These are phyloP conservation scores for Colletotrichum sp. DNA, from an alignment of 2,329 filamentous ascomycete genomes.

Conservation along the genomic window DNA sequence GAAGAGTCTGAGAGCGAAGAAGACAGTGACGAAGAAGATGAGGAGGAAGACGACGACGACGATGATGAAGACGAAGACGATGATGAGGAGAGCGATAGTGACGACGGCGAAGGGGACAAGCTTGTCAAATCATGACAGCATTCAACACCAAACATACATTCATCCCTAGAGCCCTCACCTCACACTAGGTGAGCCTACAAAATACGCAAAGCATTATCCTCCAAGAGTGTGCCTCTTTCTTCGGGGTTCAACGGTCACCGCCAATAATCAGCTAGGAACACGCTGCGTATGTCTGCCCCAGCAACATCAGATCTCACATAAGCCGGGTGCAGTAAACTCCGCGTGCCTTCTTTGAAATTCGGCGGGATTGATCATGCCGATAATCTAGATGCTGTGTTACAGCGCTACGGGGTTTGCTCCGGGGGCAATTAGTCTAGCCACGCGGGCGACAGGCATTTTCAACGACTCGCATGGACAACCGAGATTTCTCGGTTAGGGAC, in stretches of 20 bases:
- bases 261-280: background rate
- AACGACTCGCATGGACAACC: background rate
- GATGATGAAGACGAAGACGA: constrained; percentile 51
- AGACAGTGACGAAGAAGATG: constrained; percentile 55
- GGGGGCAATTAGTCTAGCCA: background rate
- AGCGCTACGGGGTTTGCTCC: background rate
- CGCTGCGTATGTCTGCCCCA: background rate
- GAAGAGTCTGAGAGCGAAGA: constrained; percentile 55
- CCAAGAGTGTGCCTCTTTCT: background rate
- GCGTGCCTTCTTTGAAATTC: background rate
- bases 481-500: background rate
- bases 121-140: constrained; percentile 41
- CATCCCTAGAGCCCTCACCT: background rate
- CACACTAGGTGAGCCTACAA: background rate
- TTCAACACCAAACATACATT: too few relatives aligned
- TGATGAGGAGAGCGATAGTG: constrained; percentile 39
- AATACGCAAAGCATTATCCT: background rate
- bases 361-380: background rate
- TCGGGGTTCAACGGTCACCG: background rate
- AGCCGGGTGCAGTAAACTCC: background rate
- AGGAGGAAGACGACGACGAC: constrained; percentile 51
- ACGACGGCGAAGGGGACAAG: constrained; percentile 32
- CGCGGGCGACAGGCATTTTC: constrained; percentile 7
- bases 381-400: background rate
- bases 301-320: background rate